Evolutionary conservation across 371 early-diverging fungal genomes (phyloP), one percentile per base, ranked within the genome.

Genomic region (Mortierella sp.): DNA sequence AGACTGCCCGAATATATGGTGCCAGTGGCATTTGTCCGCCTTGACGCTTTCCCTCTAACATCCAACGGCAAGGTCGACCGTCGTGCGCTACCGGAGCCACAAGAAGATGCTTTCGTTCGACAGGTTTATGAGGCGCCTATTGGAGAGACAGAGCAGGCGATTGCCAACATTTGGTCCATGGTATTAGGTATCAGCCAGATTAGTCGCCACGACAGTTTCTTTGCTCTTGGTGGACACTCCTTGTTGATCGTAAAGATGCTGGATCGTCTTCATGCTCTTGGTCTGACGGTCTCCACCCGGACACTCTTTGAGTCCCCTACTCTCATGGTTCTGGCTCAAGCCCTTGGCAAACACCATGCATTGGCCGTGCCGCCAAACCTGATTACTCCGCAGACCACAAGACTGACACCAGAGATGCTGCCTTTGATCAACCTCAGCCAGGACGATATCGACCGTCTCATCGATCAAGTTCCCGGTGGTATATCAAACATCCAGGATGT

Each of bases 401-500:
- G 3, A 5, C 26, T 58, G 58, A 58, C 48, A 11, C 58, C 48
- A 17, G 42, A 56, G 19, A 41, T 39, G 34, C 43, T 56, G 23
- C 56, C 56, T 12, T 27, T 56, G 4, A 56, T 56, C 26, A 12
- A 9, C 15, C 41, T 26, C 26, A 56, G 15, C 17, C 60, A 59
- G 30, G 32, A 8, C 21, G 60, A 59, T 15, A 59, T 59, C 39
- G 60, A 59, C 21, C 6, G 1, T 5, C 48, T 59, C 26, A 9
- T 50, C 11, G 7, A 5, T n/a, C 39, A 6, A 0, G 50, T 50
- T 21, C 60, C 49, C 4, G 60, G 50, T 7, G 60, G 60, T 2
- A 15, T 50, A 3, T 15, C 31, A 19, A 59, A 59, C 24, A 50
- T 59, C 34, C 49, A 59, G 28, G 60, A 59, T 21, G 41, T 59